These are phyloP conservation scores for Kodamaea kaohsiungensis DNA, from an alignment of 805 yeast genomes.

Conservation along the genomic window DNA sequence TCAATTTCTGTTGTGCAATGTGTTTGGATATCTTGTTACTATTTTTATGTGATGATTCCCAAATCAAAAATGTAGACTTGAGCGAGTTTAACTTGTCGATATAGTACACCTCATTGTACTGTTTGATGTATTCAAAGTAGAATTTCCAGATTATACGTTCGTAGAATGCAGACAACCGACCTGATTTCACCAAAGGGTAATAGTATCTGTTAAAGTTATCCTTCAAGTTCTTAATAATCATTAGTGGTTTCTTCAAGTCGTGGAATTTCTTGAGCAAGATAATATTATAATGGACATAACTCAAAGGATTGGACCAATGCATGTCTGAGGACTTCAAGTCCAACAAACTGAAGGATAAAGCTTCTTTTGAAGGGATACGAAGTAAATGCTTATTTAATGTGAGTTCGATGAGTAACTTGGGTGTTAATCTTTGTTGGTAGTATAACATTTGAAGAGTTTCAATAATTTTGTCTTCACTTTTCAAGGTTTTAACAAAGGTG, in stretches of 20 bases:
- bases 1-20: conserved; percentile 18
- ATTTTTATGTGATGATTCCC: conserved; percentile 33
- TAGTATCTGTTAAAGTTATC: conserved; percentile 26
- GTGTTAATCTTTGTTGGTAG: conserved; percentile 26
- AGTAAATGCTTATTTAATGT: conserved; percentile 26
- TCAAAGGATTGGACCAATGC: conserved; percentile 21
- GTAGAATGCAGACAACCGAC: conserved; percentile 33
- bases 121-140: conserved; percentile 33
- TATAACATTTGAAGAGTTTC: conserved; percentile 24
- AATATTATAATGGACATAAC: conserved; percentile 29
- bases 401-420: conserved; percentile 26
- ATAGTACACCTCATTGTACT: conserved; percentile 22
- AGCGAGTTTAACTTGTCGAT: conserved; percentile 22
- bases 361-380: neutral
- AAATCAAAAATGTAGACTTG: conserved; percentile 34
- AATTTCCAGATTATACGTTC: conserved; percentile 45
- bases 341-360: conserved; percentile 17
- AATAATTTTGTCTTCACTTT: conserved; percentile 8
- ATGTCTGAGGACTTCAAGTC: conserved; percentile 22
- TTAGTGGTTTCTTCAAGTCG: conserved; percentile 33
- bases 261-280: conserved; percentile 38
- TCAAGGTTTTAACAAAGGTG: conserved; percentile 18
- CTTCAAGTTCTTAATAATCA: conserved; percentile 31
- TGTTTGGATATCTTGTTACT: conserved; percentile 15
- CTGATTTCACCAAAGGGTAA: conserved; percentile 23